Percentiles rank a stretch among this genome's conserved stretches.
Conservation (phyloP, 1,139 yeast species). For the Yamadazyma songkhlaensis region DNA sequence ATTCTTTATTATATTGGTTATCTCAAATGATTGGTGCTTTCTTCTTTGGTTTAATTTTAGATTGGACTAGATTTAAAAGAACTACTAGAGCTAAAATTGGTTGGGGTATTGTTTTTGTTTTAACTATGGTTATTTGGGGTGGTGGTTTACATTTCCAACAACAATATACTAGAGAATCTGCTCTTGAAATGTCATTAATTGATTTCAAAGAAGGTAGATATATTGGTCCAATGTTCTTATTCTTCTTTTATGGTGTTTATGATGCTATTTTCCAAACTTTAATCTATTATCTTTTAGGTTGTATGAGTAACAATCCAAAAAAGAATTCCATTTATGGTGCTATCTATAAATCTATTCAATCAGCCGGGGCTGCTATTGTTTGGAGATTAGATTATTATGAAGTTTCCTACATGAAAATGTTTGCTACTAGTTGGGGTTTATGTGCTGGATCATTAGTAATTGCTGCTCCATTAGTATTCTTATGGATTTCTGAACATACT, state of each 20-base stretch:
- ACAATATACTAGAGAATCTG: slow-evolving; percentile 41
- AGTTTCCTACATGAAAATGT: slow-evolving; percentile 42
- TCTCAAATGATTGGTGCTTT: slow-evolving; percentile 60
- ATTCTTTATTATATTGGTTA: slow-evolving; percentile 60
- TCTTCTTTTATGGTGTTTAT: slow-evolving; percentile 56
- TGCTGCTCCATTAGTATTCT: slow-evolving; percentile 38
- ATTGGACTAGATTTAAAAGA: slow-evolving; percentile 40
- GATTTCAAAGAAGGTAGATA: slow-evolving; percentile 47
- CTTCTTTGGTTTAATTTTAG: slow-evolving; percentile 47
- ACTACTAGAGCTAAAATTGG: slow-evolving; percentile 47
- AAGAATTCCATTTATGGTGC: slow-evolving; percentile 60
- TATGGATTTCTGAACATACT: slow-evolving; percentile 45
- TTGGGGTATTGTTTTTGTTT: slow-evolving; percentile 38
- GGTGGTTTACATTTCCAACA: slow-evolving; percentile 57
- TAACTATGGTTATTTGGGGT: slow-evolving; percentile 57
- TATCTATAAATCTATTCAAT: slow-evolving; percentile 61
- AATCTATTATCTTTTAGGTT: slow-evolving; percentile 57
- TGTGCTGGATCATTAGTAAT: slow-evolving; percentile 46
- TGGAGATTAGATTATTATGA: slow-evolving; percentile 52
- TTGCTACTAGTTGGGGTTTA: slow-evolving; percentile 57
- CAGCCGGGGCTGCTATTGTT: slow-evolving; percentile 61
- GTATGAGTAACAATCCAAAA: slow-evolving; percentile 56
- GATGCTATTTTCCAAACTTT: slow-evolving; percentile 60
- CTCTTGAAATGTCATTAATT: slow-evolving; percentile 23
- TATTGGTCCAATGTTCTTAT: slow-evolving; percentile 60